phyloP scores from a whole-genome alignment of 805 yeast genomes.

The Pichia exigua region DNA sequence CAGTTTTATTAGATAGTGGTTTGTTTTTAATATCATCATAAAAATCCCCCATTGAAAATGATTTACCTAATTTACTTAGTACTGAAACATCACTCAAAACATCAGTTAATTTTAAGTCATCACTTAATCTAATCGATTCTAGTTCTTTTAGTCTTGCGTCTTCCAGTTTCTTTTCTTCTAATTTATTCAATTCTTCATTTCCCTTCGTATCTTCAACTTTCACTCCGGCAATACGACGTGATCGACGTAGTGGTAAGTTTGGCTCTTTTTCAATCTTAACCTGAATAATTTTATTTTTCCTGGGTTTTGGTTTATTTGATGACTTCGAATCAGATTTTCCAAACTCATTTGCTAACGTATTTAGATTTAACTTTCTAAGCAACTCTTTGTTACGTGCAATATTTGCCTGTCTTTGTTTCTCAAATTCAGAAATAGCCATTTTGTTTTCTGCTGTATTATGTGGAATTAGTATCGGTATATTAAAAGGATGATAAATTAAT shows the following conservation, averaged over 20 bases:
- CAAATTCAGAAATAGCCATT: conserved; percentile 52
- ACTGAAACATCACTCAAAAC: conserved; percentile 33
- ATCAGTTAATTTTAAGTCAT: conserved; percentile 58
- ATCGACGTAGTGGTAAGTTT: conserved; percentile 57
- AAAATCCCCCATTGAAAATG: conserved; percentile 64
- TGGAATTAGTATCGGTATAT: too few species aligned
- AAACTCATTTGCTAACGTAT: conserved; percentile 37
- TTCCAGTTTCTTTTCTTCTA: conserved; percentile 27
- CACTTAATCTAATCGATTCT: conserved; percentile 46
- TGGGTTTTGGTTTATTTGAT: conserved; percentile 9
- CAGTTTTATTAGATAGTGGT: conserved; percentile 32
- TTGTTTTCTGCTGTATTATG: background rate
- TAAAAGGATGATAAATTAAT: background rate
- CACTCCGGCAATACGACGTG: conserved; percentile 72
- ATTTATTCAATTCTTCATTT: conserved; percentile 30
- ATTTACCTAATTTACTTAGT: conserved; percentile 36
- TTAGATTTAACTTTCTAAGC: conserved; percentile 62
- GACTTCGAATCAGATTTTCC: conserved; percentile 3
- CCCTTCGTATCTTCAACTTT: conserved; percentile 37
- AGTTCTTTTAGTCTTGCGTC: conserved; percentile 37
- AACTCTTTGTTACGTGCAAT: conserved; percentile 78
- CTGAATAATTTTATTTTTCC: conserved; percentile 14
- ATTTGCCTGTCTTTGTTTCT: conserved; percentile 63
- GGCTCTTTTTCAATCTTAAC: conserved; percentile 25
- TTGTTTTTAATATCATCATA: conserved; percentile 42